Evolutionary conservation across 208 protist genomes (phyloP), one percentile per base, ranked within the genome.

Genomic region (Hexamita inflata): DNA sequence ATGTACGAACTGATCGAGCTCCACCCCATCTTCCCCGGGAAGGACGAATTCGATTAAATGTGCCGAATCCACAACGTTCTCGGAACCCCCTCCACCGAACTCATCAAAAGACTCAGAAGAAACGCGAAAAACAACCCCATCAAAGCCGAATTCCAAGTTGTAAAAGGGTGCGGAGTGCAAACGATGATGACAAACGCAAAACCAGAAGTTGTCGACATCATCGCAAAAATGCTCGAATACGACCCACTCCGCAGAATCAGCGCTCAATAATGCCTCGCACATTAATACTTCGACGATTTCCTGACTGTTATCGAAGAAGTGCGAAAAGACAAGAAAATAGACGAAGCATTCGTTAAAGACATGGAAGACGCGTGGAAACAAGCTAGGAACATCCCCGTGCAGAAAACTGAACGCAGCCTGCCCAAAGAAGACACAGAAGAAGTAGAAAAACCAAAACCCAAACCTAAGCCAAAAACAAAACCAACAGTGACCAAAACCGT

Each of bases 1-100:
- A 91, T 94, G 61, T 94, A 90, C 24, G 93, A 97, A 83, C 84
- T 98, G 9, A 35, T 88, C 13, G 77, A 77, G 2, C 81, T 90
- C 15, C 85, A 81, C 53, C 89, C 89, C 29, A 75, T 92, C 24
- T 92, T 92, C 59, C 89, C 89, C 0, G 89, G 89, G 29, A 83
- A 81, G 2, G 89, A 92, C 77, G 89, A 92, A 68, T 53, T 92
- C 9, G 89, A 92, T 73, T 89, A 92, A 73, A 86, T 92, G 30
- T 34, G 83, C 41, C 86, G 86, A 39, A 91, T 92, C 68, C 89
- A 92, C 78, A 68, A 74, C 24, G 86, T 92, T 32, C 57, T 91
- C 0, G 89, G 89, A 9, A 92, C 87, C 0, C 88, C 88, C 0
- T 0, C 58, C 0, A 0, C 24, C 15, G 74, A 60, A n/a, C 13